Base-by-base conservation (phyloP, 2,329 filamentous ascomycete species). In the Penicillium sp. region DNA sequence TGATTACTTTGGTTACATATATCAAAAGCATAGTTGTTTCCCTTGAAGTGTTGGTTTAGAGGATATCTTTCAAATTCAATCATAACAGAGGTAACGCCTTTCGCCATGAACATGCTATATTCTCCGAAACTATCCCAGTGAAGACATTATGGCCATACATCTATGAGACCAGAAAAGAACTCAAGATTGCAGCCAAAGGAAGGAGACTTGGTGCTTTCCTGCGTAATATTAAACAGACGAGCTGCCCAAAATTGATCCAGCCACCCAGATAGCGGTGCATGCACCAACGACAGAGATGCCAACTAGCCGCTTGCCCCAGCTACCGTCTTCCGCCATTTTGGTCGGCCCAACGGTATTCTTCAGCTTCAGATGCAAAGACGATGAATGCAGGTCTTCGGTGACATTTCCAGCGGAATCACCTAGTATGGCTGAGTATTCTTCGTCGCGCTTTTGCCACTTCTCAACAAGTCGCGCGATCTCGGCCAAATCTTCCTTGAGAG, bases 401-500 rank as follows among this genome's bases (percentile, higher is more conserved):
- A 31, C 54, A 45, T 61, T 62, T 34, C 63, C 55, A 41, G 61
- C 47, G 1, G 65, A 61, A 43, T 66, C 64, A 50, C 67, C 60
- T 25, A 69, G 50, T 39, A 69, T 62, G 9, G 68, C 60, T 21
- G 68, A 61, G 57, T 71, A 71, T 44, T 73, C 69, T 43, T 70
- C 62, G 45, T 75, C 71, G n/a, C 71, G 71, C 48, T 66, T 65
- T 57, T 72, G 71, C 76, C 76, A 78, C 70, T 79, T 77, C 72
- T 90, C 75, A 33, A 84, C 81, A 64, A 87, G 77, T 51, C 75
- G 77, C 43, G 81, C 89, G 47, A 97, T 82, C n/a, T 87, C 84
- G 34, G 89, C 77, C 59, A 97, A 76, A 67, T 97, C 92, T 65
- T 92, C 87, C 60, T 78, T 78, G 74, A 84, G 79, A 23, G 69